These are phyloP conservation scores for Coriolopsis trogii DNA, from an alignment of 1,284 basidiomycete species.

Conservation along the genomic window DNA sequence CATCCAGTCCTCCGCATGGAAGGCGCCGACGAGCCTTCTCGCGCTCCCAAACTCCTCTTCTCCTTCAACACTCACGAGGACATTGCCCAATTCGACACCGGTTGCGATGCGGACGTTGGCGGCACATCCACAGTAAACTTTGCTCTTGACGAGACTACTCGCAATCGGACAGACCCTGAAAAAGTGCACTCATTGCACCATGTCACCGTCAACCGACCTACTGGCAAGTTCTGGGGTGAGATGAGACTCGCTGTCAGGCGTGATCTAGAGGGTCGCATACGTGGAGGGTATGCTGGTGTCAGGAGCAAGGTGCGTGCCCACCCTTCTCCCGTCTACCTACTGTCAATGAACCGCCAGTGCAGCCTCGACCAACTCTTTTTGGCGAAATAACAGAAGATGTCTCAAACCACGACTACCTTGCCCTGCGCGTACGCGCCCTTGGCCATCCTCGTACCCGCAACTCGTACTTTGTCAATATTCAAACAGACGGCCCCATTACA, in stretches of 20 bases:
- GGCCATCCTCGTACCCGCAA: constrained; percentile 72
- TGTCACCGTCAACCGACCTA: constrained; percentile 36
- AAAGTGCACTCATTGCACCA: constrained; percentile 42
- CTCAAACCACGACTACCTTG: constrained; percentile 76
- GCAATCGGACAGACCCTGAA: constrained; percentile 27
- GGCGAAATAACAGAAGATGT: constrained; percentile 84
- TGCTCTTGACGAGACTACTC: constrained; percentile 54
- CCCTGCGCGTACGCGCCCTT: constrained; percentile 72
- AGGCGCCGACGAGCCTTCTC: constrained; percentile 62
- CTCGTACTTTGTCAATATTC: constrained; percentile 88
- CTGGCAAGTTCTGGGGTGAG: constrained; percentile 74
- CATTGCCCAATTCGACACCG: constrained; percentile 66
- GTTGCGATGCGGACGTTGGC: constrained; percentile 85
- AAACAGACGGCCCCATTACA: constrained; percentile 78
- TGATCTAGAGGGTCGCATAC: constrained; percentile 60
- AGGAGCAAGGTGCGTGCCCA: constrained; percentile 64
- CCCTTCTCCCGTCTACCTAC: not conserved
- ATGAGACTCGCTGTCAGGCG: constrained; percentile 69
- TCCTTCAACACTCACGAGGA: constrained; percentile 63
- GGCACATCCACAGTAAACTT: constrained; percentile 79
- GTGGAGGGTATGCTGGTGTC: constrained; percentile 85
- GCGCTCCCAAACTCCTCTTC: constrained; percentile 62
- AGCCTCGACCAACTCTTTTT: constrained; percentile 76
- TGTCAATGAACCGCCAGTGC: not conserved
- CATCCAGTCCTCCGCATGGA: constrained; percentile 69